A percentile compares a stretch with the other conserved stretches of the same genome.
Conservation (phyloP, 768 basidiomycete genomes). For the Mycena crocata region DNA sequence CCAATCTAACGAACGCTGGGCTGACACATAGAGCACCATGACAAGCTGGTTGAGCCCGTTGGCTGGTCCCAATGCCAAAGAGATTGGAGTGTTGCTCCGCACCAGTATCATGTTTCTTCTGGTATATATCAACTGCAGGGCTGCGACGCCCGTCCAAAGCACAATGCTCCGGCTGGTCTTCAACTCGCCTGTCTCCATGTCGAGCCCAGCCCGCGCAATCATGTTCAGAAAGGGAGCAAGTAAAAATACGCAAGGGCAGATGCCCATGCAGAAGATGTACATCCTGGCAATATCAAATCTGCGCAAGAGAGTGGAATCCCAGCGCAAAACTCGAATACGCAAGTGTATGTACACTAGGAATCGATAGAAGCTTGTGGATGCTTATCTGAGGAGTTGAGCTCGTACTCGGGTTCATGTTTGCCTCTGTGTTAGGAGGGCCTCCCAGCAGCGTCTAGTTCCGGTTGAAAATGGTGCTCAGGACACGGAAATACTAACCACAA, state of each 20-base stretch:
- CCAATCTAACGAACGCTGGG: not conserved
- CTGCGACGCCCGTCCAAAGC: not conserved
- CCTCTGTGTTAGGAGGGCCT: not conserved
- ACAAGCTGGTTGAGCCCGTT: constrained; percentile 53
- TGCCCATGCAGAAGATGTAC: constrained; percentile 63
- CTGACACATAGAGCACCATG: not conserved
- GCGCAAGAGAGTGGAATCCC: constrained; percentile 59
- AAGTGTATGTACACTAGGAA: constrained; percentile 63
- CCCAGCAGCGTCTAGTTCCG: constrained; percentile 46
- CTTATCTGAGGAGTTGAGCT: constrained; percentile 30
- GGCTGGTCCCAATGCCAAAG: constrained; percentile 63
- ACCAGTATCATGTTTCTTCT: constrained; percentile 66
- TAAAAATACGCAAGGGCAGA: not conserved
- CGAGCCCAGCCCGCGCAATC: constrained; percentile 58
- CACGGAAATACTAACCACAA: too few relatives aligned
- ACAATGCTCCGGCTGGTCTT: constrained; percentile 27
- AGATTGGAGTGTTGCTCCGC: constrained; percentile 59
- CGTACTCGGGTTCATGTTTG: not conserved
- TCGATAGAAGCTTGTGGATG: constrained; percentile 54
- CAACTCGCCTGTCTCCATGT: too few relatives aligned
- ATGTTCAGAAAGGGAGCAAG: constrained; percentile 61
- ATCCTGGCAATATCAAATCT: constrained; percentile 60
- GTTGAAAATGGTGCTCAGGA: too few relatives aligned
- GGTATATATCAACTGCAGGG: constrained; percentile 11
- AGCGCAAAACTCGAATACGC: constrained; percentile 62